Evolutionary conservation across 2,329 filamentous ascomycete genomes (phyloP).

Genomic region (Alternaria longipes): DNA sequence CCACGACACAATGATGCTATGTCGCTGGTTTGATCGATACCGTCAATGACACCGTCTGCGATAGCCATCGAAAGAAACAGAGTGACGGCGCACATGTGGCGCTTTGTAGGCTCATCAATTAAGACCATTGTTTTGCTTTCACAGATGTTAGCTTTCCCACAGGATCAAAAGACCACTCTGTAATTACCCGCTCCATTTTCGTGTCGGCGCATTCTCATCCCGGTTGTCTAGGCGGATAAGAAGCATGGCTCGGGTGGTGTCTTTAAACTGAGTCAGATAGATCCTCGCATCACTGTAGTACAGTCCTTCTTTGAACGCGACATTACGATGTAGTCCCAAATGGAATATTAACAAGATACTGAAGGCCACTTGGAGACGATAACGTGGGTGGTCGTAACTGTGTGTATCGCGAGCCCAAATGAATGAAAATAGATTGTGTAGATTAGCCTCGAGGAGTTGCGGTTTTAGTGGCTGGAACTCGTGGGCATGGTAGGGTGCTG

Average conservation of each 20-base stretch:
- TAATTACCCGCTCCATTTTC: not conserved
- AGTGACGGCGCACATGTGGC: slow-evolving; percentile 3
- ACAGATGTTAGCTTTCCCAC: not conserved
- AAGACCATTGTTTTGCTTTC: not conserved
- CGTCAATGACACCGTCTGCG: slow-evolving; percentile 1
- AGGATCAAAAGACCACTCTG: not conserved
- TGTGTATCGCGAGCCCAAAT: slow-evolving; percentile 7
- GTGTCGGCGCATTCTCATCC: not conserved
- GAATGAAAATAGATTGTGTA: slow-evolving; percentile 1
- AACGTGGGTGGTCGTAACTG: slow-evolving; percentile 3
- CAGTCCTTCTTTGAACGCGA: slow-evolving; percentile 2
- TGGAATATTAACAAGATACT: slow-evolving; percentile 6
- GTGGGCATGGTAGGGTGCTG: not conserved
- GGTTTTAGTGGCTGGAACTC: slow-evolving; percentile 7
- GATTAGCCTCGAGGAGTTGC: not conserved
- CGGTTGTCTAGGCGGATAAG: not conserved
- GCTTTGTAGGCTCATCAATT: slow-evolving; percentile 1
- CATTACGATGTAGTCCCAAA: slow-evolving; percentile 2
- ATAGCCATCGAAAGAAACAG: slow-evolving; percentile 4
- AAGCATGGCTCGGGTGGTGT: not conserved
- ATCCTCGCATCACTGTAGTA: not conserved
- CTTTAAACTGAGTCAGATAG: not conserved
- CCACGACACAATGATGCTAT: not conserved
- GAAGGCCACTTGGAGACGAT: slow-evolving; percentile 3
- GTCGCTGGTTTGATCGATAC: not conserved